Evolutionary conservation across 2,329 filamentous ascomycete species (phyloP), one percentile per base, ranked within the genome.

Genomic region (Elsinoe necatrix): DNA sequence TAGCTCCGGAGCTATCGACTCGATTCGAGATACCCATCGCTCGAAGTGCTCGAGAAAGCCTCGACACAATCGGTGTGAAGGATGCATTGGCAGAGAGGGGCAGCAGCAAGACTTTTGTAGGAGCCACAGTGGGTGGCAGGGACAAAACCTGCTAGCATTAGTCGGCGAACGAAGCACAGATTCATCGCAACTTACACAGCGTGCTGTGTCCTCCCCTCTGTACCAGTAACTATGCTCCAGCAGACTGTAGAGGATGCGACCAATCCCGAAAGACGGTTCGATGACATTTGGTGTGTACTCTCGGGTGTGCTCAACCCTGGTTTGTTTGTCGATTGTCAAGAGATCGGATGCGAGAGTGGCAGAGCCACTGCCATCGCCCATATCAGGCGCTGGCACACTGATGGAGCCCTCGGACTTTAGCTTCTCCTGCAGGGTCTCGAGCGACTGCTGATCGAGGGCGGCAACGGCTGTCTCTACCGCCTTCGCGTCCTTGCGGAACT

Each of bases 151-250:
- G 47, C 14, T 12, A 27, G 6, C 27, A 21, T 16, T 21, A 23
- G 8, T n/a, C n/a, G n/a, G n/a, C n/a, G n/a, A n/a, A n/a, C n/a
- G n/a, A n/a, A n/a, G n/a, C n/a, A n/a, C n/a, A n/a, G 25, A 39
- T 12, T 8, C 14, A 16, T 8, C 20, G 37, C 16, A 20, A 20
- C 18, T 18, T 14, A 31, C 2, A 45, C 4, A 14, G 57, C 86
- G 79, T 84, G 92, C 89, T 72, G 86, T 86, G 63, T 92, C 87
- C 60, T 81, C 84, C 63, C 83, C 85, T 62, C 93, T 87, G 55
- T 84, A 89, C 92, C 93, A 98, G 81, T 91, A 98, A 69, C 82
- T 84, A 74, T 98, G 93, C 76, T 98, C 93, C 68, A 95, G 86
- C 66, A 98, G 76, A 59, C 87, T 85, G 77, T 95, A 97, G 58